Evolutionary conservation across 805 yeast genomes (phyloP).

Genomic region (Kluyveromyces wickerhamii): DNA sequence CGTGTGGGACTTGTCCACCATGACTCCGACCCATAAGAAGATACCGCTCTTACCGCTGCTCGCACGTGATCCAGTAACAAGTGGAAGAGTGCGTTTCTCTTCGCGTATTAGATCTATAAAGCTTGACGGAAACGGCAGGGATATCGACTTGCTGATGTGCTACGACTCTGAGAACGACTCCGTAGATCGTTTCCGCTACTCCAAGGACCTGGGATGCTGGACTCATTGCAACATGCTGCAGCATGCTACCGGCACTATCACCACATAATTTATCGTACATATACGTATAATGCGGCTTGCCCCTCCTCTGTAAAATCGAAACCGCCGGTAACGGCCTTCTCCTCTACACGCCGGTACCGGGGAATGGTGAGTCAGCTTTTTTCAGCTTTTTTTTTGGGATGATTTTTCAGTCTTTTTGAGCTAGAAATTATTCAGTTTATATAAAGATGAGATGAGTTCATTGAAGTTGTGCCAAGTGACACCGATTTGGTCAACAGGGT

Average conservation of each 20-base stretch:
- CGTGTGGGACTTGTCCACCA: conserved; percentile 21
- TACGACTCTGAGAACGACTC: conserved; percentile 8
- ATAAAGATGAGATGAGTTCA: no score
- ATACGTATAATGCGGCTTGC: conserved; percentile 1
- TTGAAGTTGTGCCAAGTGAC: no score
- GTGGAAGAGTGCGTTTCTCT: conserved; percentile 21
- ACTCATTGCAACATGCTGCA: no score
- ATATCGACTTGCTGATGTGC: conserved; percentile 1
- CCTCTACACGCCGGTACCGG: conserved; percentile 2
- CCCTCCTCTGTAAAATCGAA: no score
- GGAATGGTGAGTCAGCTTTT: conserved; percentile 3
- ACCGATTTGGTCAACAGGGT: no score
- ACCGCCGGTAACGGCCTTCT: conserved; percentile 13
- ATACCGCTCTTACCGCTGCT: conserved; percentile 26
- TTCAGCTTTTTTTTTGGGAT: no score
- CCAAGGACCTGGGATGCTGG: conserved; percentile 3
- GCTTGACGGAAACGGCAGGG: not conserved
- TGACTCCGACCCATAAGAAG: conserved; percentile 16
- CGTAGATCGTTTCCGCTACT: not conserved
- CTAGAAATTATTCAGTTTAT: no score
- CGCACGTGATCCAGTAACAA: conserved; percentile 17
- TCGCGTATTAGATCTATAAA: conserved; percentile 11
- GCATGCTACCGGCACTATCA: no score
- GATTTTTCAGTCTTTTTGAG: no score
- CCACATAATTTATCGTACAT: no score